Percentiles rank a stretch among this genome's conserved stretches.
These are phyloP conservation scores for Suaeda aralocaspica DNA, from an alignment of 148 eudicot species.

Conservation along the genomic window DNA sequence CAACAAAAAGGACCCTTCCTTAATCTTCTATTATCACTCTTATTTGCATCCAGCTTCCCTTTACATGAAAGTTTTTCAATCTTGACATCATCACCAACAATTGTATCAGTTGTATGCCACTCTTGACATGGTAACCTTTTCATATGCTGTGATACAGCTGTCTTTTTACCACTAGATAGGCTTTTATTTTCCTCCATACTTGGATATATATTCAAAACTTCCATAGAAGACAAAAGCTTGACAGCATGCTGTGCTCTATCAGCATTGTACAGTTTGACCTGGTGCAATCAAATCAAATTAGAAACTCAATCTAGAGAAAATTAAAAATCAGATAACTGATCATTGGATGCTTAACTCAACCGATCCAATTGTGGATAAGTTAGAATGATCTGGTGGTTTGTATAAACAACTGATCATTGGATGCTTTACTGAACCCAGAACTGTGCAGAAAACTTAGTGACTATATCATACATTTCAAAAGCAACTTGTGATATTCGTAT, in stretches of 20 bases:
- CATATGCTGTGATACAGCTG: slow-evolving; percentile 26
- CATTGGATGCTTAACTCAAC: no score
- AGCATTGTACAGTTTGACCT: slow-evolving; percentile 68
- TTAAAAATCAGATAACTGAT: not conserved
- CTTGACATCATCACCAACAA: slow-evolving; percentile 32
- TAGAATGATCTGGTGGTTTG: no score
- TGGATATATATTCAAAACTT: slow-evolving; percentile 29
- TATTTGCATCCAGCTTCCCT: slow-evolving; percentile 28
- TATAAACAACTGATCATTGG: no score
- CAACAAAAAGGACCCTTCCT: slow-evolving; percentile 50
- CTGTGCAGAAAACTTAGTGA: no score
- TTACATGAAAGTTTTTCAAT: slow-evolving; percentile 32
- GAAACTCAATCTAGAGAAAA: not conserved
- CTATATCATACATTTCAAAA: no score
- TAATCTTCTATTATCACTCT: slow-evolving; percentile 28
- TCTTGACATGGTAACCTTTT: slow-evolving; percentile 28
- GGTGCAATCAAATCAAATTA: not conserved
- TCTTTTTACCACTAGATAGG: slow-evolving; percentile 20
- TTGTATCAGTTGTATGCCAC: not conserved
- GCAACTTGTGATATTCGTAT: no score
- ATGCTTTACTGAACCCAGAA: no score
- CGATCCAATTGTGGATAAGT: no score
- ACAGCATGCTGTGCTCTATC: slow-evolving; percentile 54
- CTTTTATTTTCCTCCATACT: slow-evolving; percentile 14
- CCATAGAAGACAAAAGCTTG: slow-evolving; percentile 46